Base-by-base conservation (phyloP, 805 yeast genomes). In the Ogataea ganodermae region DNA sequence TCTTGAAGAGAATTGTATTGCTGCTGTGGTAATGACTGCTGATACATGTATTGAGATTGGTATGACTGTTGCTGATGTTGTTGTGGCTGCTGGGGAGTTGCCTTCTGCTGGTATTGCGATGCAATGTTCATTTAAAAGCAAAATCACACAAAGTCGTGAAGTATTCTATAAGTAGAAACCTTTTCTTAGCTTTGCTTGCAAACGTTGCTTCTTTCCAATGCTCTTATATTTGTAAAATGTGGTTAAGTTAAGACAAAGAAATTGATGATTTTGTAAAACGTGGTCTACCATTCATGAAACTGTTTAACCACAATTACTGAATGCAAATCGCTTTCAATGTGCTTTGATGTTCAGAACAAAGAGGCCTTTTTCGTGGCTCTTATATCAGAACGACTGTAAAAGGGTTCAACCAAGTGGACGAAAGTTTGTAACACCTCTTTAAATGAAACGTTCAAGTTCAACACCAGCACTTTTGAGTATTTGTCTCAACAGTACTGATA, bases 1-100 rank as follows among this genome's bases (percentile, higher is more conserved):
- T 57, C 63, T 28, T 55, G 59, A 14, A 56, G 40, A 6, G 57
- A 43, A 43, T 46, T 52, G 42, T 45, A 54, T 38, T 50, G 57
- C 20, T 52, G 52, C 18, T 48, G 56, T 18, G 49, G 55, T 6
- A 42, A 37, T 7, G 38, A 45, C 42, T 44, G 51, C 39, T 55
- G 52, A 36, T 44, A 48, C 43, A 48, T 35, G 35, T 48, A 48
- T 32, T 48, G 56, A 9, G 49, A 46, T 21, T 50, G 56, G 20
- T 48, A 51, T 31, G 45, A 53, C 35, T 47, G 56, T 30, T 50
- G 57, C 35, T 47, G 56, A 30, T 48, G 57, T 18, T 47, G 52
- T 31, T 49, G 55, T 14, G 45, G 51, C 26, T 52, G 58, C 36
- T 60, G 65, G 23, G 50, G 39, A 14, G 42, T 42, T 24, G 46